Evolutionary conservation across 2,329 filamentous ascomycete species (phyloP).

Genomic region (Colletotrichum salicis): DNA sequence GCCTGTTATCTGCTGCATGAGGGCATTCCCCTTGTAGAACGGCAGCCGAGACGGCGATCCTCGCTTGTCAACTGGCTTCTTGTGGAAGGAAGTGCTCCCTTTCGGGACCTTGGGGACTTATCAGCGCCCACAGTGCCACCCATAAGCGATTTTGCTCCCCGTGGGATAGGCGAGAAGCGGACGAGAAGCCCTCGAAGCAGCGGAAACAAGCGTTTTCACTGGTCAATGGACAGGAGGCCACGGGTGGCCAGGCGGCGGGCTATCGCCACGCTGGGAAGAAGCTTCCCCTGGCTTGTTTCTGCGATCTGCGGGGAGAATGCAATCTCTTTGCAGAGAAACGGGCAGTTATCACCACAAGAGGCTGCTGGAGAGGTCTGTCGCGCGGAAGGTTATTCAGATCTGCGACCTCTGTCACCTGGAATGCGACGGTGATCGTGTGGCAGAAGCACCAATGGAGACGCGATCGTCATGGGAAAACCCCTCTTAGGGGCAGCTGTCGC

Average conservation of each 20-base stretch:
- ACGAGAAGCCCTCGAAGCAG: neutral
- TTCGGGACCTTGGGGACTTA: neutral
- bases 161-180: neutral
- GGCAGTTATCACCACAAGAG: neutral
- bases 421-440: conserved; percentile 12
- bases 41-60: conserved; percentile 14
- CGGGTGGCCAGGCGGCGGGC: neutral
- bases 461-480: neutral
- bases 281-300: neutral
- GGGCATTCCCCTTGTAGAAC: neutral
- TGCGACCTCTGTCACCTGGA: neutral
- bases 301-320: conserved; percentile 11
- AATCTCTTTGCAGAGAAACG: neutral
- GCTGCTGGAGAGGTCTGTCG: neutral
- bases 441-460: neutral
- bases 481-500: neutral
- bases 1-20: neutral
- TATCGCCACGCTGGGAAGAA: neutral
- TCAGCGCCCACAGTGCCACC: neutral
- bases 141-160: neutral
- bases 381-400: neutral
- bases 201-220: conserved; percentile 14
- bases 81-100: neutral
- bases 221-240: conserved; percentile 1
- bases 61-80: neutral